These are phyloP conservation scores for Fereydounia khargensis DNA, from an alignment of 1,284 basidiomycete species.

Conservation along the genomic window DNA sequence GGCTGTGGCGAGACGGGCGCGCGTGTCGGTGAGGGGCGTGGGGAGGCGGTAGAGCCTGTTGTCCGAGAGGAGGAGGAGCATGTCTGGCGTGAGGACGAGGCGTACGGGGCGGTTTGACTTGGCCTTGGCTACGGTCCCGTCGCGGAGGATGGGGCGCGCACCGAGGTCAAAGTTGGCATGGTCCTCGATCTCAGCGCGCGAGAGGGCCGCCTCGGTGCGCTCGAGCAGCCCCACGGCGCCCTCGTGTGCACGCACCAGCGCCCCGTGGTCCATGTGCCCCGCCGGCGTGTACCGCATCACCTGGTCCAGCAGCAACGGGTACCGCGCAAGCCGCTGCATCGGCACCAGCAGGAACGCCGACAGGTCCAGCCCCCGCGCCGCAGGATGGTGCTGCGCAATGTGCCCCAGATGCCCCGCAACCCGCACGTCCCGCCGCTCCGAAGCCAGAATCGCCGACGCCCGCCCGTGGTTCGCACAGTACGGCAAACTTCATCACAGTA, in stretches of 20 bases:
- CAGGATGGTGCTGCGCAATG: constrained; percentile 70
- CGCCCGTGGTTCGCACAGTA: constrained; percentile 87
- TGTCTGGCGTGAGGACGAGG: constrained; percentile 55
- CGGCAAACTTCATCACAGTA: constrained; percentile 62
- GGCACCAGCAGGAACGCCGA: constrained; percentile 86
- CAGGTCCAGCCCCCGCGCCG: constrained; percentile 78
- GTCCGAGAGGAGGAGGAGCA: constrained; percentile 49
- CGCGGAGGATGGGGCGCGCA: constrained; percentile 71
- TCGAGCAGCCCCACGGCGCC: constrained; percentile 72
- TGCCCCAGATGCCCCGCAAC: constrained; percentile 72
- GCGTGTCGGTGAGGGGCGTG: constrained; percentile 34
- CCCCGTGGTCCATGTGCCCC: constrained; percentile 73
- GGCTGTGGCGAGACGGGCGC: too few relatives aligned
- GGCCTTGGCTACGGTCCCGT: constrained; percentile 74
- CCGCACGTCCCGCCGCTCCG: constrained; percentile 69
- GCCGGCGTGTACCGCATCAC: constrained; percentile 90
- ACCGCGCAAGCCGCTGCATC: constrained; percentile 93
- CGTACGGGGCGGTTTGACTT: constrained; percentile 78
- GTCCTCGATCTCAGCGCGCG: constrained; percentile 70
- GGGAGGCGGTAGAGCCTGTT: constrained; percentile 40
- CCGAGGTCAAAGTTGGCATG: constrained; percentile 66
- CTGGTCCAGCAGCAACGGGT: constrained; percentile 87
- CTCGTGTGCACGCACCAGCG: constrained; percentile 65
- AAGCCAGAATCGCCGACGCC: constrained; percentile 75
- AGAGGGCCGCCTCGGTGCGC: constrained; percentile 76